Conservation (phyloP, 2,329 filamentous ascomycete species). For the Fusarium hainanense region DNA sequence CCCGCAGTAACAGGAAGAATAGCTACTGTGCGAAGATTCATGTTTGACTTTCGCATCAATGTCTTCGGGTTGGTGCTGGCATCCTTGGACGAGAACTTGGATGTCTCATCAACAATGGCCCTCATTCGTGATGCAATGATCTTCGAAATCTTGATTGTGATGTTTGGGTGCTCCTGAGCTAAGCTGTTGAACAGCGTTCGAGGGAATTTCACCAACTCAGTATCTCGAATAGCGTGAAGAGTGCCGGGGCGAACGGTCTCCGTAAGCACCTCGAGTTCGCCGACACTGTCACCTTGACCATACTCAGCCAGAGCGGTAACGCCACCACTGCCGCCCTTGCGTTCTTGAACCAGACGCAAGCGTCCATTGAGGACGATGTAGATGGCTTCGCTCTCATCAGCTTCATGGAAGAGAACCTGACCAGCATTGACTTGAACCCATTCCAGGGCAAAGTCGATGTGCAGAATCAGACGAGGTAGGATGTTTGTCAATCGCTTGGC, state of each 20-base stretch:
- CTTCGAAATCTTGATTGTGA: slow-evolving; percentile 99
- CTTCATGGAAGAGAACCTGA: slow-evolving; percentile 92
- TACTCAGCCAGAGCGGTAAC: slow-evolving; percentile 91
- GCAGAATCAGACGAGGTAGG: slow-evolving; percentile 87
- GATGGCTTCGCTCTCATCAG: slow-evolving; percentile 96
- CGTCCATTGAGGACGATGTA: slow-evolving; percentile 97
- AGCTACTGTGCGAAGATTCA: slow-evolving; percentile 93
- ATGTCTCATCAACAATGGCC: slow-evolving; percentile 83
- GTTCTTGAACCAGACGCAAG: slow-evolving; percentile 84
- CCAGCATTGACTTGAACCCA: slow-evolving; percentile 98
- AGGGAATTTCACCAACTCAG: slow-evolving; percentile 95
- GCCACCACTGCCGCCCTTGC: slow-evolving; percentile 81
- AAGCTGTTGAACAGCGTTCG: slow-evolving; percentile 97
- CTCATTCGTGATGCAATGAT: slow-evolving; percentile 97
- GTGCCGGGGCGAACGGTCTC: slow-evolving; percentile 92
- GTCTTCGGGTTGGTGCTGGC: slow-evolving; percentile 64
- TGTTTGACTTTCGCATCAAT: slow-evolving; percentile 78
- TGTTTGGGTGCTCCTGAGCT: slow-evolving; percentile 95
- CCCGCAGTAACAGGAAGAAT: slow-evolving; percentile 91
- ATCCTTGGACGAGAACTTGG: slow-evolving; percentile 74
- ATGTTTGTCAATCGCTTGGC: slow-evolving; percentile 93
- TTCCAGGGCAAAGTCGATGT: slow-evolving; percentile 98
- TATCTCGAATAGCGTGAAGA: slow-evolving; percentile 94
- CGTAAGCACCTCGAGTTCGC: slow-evolving; percentile 95
- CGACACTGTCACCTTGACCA: slow-evolving; percentile 96